Conservation (phyloP, 805 yeast species). For the Komagataella mondaviorum region DNA sequence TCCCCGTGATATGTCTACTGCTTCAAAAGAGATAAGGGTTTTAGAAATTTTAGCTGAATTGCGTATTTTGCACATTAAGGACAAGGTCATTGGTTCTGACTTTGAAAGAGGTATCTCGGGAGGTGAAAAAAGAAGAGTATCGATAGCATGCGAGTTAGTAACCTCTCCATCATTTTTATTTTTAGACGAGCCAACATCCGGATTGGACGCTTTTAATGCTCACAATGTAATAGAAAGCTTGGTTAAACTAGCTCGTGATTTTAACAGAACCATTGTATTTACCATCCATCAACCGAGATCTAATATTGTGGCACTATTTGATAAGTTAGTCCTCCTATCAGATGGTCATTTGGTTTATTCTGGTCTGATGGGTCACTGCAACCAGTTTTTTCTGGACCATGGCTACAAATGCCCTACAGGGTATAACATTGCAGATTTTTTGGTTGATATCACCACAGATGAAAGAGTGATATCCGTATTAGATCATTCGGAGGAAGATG, state of each 20-base stretch:
- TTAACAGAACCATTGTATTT: conserved; percentile 77
- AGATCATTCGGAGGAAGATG: conserved; percentile 3
- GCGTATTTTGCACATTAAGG: conserved; percentile 71
- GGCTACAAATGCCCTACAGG: conserved; percentile 83
- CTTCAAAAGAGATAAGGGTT: conserved; percentile 67
- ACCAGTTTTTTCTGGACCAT: conserved; percentile 57
- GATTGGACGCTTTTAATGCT: conserved; percentile 89
- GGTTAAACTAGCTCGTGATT: conserved; percentile 65
- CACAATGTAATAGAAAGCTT: conserved; percentile 79
- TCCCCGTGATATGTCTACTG: conserved; percentile 66
- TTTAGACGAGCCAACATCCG: conserved; percentile 91
- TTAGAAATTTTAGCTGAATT: conserved; percentile 76
- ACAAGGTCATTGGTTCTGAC: conserved; percentile 79
- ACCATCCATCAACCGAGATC: conserved; percentile 97
- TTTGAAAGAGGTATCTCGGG: conserved; percentile 88
- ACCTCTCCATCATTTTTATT: conserved; percentile 78
- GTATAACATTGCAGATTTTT: conserved; percentile 85
- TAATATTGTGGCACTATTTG: conserved; percentile 85
- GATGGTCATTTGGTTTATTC: conserved; percentile 81
- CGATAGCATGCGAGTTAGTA: conserved; percentile 87
- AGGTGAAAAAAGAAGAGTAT: conserved; percentile 84
- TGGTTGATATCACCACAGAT: conserved; percentile 82
- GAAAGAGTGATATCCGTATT: conserved; percentile 17
- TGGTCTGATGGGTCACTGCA: conserved; percentile 67
- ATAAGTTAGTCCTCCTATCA: conserved; percentile 65